Base-by-base conservation (phyloP, 306 rosid genomes). In the Quercus dentata region DNA sequence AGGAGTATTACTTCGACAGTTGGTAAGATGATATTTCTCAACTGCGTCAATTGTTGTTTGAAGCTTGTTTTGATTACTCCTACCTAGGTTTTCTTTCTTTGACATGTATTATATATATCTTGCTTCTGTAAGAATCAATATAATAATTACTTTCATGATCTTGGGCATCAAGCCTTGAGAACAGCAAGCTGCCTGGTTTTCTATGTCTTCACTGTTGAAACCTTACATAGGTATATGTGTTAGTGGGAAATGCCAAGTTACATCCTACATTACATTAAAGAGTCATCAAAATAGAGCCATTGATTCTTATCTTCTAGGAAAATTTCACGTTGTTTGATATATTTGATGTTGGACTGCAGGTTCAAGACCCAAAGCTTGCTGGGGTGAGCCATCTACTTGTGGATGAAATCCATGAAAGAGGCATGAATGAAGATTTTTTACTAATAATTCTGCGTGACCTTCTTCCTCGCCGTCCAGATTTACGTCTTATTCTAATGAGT, bases 361-460 rank as follows among this genome's bases (percentile, higher is more conserved):
- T 92, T 67, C 94, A 92, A 80, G 99, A 95, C 85, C 98, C 98
- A 28, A 73, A 85, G 72, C 82, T 95, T 79, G 90, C 86, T 57
- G 98, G 97, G 51, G 89, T 91, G 78, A 92, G 97, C 85, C 98
- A 95, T 90, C 88, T 95, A 90, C 83, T 95, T 71, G 98, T 92
- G 80, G 99, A 95, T 87, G 99, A 92, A 90, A 92, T 95, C 85
- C 99, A 92, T 87, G 99, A 95, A 90, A 92, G 99, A 83, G 99
- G 99, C 88, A 95, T 95, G 92, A 91, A 95, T 75, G 99, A 95
- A 80, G 99, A 95, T 84, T 92, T 95, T 64, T 68, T 95, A 78
- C 83, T 95, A 65, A 95, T 95, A 77, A 90, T 95, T 84, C 68
- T 95, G 86, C 92, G 90, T 1, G 97, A 95, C 82, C 97, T 94